Base-by-base conservation (phyloP, 306 rosid species). In the Acacia crassicarpa region DNA sequence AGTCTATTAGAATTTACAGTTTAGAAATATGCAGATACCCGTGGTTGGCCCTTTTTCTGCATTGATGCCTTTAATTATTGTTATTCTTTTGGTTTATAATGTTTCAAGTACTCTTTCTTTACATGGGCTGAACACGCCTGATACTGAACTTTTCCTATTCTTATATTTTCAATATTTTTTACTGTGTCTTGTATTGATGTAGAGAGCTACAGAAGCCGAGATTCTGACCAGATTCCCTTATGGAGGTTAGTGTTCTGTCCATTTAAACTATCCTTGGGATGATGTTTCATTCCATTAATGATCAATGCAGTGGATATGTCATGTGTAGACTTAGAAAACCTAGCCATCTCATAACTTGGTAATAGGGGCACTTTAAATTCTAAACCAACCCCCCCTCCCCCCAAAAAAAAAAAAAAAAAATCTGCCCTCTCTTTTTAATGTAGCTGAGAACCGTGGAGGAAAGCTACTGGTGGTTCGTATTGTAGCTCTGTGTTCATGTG, bases 181-280 rank as follows among this genome's bases (percentile, higher is more conserved):
- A 19, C 67, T 30, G 40, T 77, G 45, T 83, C 76, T 59, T 85
- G 51, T 84, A 63, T 85, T 81, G 72, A 67, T 84, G 82, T 67
- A 95, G 98, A 94, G 92, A 88, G 99, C 99, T 54, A 91, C 99
- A 32, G 99, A 95, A 85, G 87, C 96, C 25, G 98, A 95, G 87
- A 79, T 93, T 44, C 86, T 91, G 66, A 87, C 90, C 72, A 91
- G 85, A 84, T 92, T 84, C 76, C 96, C 96, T 35, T 95, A 92
- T 48, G 97, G 97, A 78, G 99, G 99, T 93, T 82, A 80, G 82
- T 9, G 75, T 82, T 86, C 62, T 67, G 68, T 78, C 84, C 77
- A 44, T 51, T 78, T 27, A 38, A 78, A 32, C 51, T 46, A 80
- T 46, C 38, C 70, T 6, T 61, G 38, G 76, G 53, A 54, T 62